Conservation (phyloP, 306 rosid species). For the Malus asiatica region DNA sequence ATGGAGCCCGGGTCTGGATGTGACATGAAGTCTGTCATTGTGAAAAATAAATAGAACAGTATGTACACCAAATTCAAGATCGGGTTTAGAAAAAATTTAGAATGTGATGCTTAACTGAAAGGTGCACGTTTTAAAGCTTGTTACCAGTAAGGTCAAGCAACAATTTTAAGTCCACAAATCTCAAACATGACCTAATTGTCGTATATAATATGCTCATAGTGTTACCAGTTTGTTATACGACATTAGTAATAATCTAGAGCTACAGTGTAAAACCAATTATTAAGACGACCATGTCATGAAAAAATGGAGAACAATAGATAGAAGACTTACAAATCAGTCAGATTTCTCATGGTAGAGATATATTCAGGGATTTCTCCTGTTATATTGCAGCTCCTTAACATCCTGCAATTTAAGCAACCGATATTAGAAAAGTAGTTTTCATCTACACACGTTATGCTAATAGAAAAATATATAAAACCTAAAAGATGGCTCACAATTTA, state of each 20-base stretch:
- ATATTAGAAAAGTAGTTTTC: neutral
- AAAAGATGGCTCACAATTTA: constrained; percentile 16
- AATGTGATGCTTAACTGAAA: too few species aligned
- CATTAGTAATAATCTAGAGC: neutral
- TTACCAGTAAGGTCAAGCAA: too few species aligned
- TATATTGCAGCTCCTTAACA: constrained; percentile 17
- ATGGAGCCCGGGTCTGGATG: too few species aligned
- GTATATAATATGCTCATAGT: too few species aligned
- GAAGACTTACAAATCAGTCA: neutral
- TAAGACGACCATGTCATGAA: neutral
- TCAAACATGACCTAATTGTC: too few species aligned
- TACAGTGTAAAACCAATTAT: neutral
- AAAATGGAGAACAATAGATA: neutral
- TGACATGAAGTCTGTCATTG: neutral
- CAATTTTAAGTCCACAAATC: too few species aligned
- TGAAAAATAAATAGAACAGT: neutral
- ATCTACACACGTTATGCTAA: neutral
- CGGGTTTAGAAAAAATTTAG: too few species aligned
- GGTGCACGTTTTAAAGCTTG: too few species aligned
- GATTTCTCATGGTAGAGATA: constrained; percentile 4
- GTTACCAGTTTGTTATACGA: neutral
- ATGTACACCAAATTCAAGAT: neutral
- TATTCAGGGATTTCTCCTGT: constrained; percentile 2
- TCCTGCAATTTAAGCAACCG: constrained; percentile 2
- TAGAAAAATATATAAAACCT: neutral